A percentile compares a stretch with the other conserved stretches of the same genome.
phyloP scores from a whole-genome alignment of 495 filamentous ascomycete genomes.

The Staphylotrichum tortipilum region DNA sequence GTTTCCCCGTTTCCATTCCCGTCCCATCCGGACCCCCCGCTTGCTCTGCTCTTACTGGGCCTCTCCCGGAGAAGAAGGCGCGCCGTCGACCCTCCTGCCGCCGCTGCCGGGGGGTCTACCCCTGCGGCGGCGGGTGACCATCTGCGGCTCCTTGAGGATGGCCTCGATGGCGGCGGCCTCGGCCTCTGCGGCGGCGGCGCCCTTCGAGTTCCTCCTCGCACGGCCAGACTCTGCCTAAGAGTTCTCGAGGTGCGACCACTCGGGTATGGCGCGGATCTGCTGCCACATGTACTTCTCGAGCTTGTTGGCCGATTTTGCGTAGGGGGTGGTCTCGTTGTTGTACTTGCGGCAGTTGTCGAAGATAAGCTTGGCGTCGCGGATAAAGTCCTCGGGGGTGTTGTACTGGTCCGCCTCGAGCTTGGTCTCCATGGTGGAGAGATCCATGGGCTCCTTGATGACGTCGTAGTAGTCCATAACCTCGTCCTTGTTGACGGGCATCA shows the following conservation, averaged over 20 bases:
- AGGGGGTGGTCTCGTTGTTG: slow-evolving; percentile 91
- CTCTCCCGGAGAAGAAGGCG: neutral
- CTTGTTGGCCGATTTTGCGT: slow-evolving; percentile 92
- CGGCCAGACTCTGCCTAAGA: slow-evolving; percentile 24
- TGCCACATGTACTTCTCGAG: slow-evolving; percentile 95
- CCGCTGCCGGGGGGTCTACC: neutral
- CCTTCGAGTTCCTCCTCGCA: neutral
- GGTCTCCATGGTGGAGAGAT: slow-evolving; percentile 88
- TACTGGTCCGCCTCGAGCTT: slow-evolving; percentile 94
- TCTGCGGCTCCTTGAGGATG: too few species aligned
- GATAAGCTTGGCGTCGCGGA: slow-evolving; percentile 80
- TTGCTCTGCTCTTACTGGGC: too few species aligned
- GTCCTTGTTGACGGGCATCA: slow-evolving; percentile 86
- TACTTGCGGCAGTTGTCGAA: slow-evolving; percentile 94
- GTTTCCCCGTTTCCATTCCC: neutral
- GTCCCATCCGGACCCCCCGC: too few species aligned
- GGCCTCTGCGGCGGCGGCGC: neutral
- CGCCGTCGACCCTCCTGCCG: neutral
- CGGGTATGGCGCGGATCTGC: slow-evolving; percentile 85
- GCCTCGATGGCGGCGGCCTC: too few species aligned
- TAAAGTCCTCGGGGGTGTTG: slow-evolving; percentile 83
- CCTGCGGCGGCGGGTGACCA: neutral
- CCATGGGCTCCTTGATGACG: slow-evolving; percentile 97
- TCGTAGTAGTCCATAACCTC: slow-evolving; percentile 97
- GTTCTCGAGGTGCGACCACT: slow-evolving; percentile 69